A percentile compares a stretch with the other conserved stretches of the same genome.
Evolutionary conservation across 352 stramenopile genomes (phyloP).

Genomic region (Phytophthora colocasiae): DNA sequence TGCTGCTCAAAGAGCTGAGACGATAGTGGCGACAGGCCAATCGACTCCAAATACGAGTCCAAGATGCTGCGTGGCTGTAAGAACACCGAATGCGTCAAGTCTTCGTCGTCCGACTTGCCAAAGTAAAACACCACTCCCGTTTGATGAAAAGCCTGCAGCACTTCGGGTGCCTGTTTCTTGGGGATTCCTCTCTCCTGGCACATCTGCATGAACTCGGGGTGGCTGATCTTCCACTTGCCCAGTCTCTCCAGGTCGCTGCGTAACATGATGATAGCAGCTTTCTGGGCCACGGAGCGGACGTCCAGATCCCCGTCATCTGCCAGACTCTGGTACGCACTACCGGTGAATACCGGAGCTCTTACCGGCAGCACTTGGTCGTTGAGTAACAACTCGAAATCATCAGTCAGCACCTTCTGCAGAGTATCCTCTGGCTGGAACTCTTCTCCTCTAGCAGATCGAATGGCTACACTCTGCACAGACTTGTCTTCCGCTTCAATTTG

Average conservation of each 20-base stretch:
- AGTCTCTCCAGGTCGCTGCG: conserved; percentile 73
- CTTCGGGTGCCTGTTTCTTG: conserved; percentile 82
- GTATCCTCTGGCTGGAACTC: conserved; percentile 69
- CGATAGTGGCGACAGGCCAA: conserved; percentile 74
- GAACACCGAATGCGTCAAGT: conserved; percentile 80
- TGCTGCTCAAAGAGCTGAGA: conserved; percentile 74
- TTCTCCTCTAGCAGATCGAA: conserved; percentile 67
- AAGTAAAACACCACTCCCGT: conserved; percentile 84
- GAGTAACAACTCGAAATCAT: conserved; percentile 85
- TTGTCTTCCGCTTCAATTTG: conserved; percentile 84
- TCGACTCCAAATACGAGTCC: conserved; percentile 79
- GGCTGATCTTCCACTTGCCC: conserved; percentile 84
- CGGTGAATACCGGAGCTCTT: conserved; percentile 72
- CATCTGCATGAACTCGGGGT: conserved; percentile 72
- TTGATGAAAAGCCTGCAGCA: conserved; percentile 83
- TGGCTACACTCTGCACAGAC: conserved; percentile 70
- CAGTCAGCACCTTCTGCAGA: conserved; percentile 71
- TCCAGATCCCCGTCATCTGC: conserved; percentile 81
- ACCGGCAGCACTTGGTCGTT: conserved; percentile 83
- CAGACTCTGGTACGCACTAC: conserved; percentile 77
- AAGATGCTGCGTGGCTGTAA: conserved; percentile 82
- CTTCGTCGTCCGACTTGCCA: conserved; percentile 74
- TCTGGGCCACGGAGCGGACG: conserved; percentile 79
- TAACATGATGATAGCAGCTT: conserved; percentile 80
- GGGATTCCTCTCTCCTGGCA: conserved; percentile 78